These are phyloP conservation scores for Cyclospora cayetanensis DNA, from an alignment of 169 alveolate genomes.

Conservation along the genomic window DNA sequence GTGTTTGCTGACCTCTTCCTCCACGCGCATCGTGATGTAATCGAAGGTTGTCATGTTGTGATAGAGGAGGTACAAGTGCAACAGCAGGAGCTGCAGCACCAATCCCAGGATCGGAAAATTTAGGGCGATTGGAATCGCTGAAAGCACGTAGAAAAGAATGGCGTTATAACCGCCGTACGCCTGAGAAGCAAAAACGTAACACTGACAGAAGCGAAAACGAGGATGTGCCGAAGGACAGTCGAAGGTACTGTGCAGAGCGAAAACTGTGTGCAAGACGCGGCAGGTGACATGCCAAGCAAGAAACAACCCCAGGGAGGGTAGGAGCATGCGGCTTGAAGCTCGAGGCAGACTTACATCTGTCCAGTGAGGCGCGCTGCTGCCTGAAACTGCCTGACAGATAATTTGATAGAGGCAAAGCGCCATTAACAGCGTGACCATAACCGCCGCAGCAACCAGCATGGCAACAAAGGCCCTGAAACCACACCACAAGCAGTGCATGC, in stretches of 20 bases:
- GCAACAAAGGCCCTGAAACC: neutral
- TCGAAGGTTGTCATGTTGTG: conserved; percentile 71
- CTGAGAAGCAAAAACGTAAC: conserved; percentile 25
- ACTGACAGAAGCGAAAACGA: too few relatives aligned
- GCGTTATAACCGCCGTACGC: conserved; percentile 45
- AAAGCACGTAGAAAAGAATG: neutral
- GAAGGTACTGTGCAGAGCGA: neutral
- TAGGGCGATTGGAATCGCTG: conserved; percentile 1
- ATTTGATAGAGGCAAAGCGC: neutral
- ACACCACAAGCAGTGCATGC: neutral
- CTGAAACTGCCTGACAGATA: neutral
- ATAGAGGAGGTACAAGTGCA: conserved; percentile 53
- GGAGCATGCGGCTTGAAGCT: neutral
- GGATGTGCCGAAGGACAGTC: too few relatives aligned
- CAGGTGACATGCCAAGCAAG: neutral
- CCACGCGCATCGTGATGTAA: conserved; percentile 65
- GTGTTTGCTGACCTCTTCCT: conserved; percentile 62
- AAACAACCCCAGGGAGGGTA: neutral
- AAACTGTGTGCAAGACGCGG: neutral
- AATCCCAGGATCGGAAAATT: conserved; percentile 47
- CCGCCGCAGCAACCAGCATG: neutral
- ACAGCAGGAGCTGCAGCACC: conserved; percentile 57
- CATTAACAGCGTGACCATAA: neutral
- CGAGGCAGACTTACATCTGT: neutral
- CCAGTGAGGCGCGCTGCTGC: neutral